Conservation (phyloP, 495 filamentous ascomycete genomes). For the Chaetomium tenue region DNA sequence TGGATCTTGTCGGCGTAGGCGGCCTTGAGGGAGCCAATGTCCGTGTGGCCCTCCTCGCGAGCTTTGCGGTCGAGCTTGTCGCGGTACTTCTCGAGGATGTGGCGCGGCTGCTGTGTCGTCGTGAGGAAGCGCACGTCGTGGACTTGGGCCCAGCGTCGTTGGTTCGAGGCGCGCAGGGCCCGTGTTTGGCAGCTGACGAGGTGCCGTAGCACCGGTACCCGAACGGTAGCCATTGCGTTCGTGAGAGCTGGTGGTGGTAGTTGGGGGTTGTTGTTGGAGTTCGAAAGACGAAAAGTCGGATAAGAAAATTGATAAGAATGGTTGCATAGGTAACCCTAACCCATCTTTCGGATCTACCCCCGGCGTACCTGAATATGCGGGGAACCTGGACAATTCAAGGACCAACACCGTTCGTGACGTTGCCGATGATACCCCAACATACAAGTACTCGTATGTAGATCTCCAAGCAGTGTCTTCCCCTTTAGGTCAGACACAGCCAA, state of each 20-base stretch:
- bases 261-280: neutral
- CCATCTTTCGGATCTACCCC: neutral
- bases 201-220: slow-evolving; percentile 40
- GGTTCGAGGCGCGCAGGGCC: slow-evolving; percentile 40
- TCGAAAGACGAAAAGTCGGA: neutral
- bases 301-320: neutral
- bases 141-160: slow-evolving; percentile 86
- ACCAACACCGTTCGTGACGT: neutral
- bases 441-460: neutral
- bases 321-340: slow-evolving; percentile 12
- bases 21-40: slow-evolving; percentile 72
- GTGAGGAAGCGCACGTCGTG: slow-evolving; percentile 89
- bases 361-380: neutral
- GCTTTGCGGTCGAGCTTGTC: slow-evolving; percentile 84
- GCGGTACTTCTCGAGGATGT: slow-evolving; percentile 78
- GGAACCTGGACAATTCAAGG: slow-evolving; percentile 10
- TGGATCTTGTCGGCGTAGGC: slow-evolving; percentile 82
- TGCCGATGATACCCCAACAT: neutral
- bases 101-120: slow-evolving; percentile 51
- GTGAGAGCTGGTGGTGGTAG: neutral
- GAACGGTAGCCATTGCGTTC: slow-evolving; percentile 34
- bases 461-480: neutral
- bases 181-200: slow-evolving; percentile 32
- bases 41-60: slow-evolving; percentile 68
- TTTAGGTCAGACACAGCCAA: neutral